Percentiles rank a stretch among this genome's conserved stretches.
Conservation (phyloP, 2,329 filamentous ascomycete species). For the Scedosporium boydii region DNA sequence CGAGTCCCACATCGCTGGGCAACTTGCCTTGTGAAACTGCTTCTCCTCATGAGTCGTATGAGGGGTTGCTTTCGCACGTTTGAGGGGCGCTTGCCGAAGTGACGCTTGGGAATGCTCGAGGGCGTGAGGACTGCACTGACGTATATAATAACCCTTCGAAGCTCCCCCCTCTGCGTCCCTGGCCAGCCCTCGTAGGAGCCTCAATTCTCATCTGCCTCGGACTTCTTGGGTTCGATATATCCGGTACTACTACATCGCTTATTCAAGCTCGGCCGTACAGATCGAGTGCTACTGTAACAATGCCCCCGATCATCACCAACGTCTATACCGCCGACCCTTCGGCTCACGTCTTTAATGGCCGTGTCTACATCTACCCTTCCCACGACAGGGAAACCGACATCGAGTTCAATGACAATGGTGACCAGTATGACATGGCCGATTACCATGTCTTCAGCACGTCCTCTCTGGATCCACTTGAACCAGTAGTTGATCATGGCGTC, state of each 20-base stretch:
- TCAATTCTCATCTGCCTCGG: background rate
- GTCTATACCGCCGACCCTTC: constrained; percentile 74
- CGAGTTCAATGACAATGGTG: constrained; percentile 71
- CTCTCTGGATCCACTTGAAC: constrained; percentile 41
- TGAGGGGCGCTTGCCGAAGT: background rate
- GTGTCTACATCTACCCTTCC: constrained; percentile 71
- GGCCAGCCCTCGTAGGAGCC: background rate
- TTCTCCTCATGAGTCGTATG: constrained; percentile 2
- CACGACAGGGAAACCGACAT: constrained; percentile 71
- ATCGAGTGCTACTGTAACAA: constrained; percentile 10
- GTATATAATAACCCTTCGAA: background rate
- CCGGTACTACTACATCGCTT: background rate
- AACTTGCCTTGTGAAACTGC: background rate
- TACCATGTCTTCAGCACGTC: constrained; percentile 65
- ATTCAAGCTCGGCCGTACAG: background rate
- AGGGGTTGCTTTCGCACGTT: background rate
- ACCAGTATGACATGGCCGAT: constrained; percentile 77
- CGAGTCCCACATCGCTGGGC: background rate
- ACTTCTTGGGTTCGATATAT: background rate
- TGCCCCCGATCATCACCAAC: constrained; percentile 59
- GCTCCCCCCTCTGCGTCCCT: background rate
- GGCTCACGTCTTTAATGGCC: constrained; percentile 68
- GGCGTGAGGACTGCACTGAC: background rate
- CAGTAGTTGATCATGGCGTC: constrained; percentile 64
- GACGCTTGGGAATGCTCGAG: too few species aligned